Conservation (phyloP, 2,329 filamentous ascomycete genomes). For the Ambrosiella beaveri region DNA sequence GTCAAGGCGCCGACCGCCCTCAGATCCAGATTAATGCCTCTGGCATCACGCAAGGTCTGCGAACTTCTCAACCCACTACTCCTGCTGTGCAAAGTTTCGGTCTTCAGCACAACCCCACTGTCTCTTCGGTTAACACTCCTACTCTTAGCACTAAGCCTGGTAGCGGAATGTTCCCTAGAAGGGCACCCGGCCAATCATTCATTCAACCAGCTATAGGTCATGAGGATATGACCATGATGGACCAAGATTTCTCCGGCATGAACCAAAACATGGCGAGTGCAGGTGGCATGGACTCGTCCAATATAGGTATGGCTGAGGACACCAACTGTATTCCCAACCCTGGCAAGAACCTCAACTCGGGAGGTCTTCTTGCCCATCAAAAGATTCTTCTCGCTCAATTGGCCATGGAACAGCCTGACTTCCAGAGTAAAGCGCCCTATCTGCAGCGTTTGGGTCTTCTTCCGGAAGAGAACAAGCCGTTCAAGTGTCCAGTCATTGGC, state of each 20-base stretch:
- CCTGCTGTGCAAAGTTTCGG: conserved; percentile 61
- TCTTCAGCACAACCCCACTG: conserved; percentile 83
- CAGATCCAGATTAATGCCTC: conserved; percentile 70
- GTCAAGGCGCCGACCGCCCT: conserved; percentile 42
- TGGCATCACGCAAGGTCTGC: conserved; percentile 57
- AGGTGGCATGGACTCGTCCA: conserved; percentile 16
- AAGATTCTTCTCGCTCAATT: conserved; percentile 51
- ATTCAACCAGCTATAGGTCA: conserved; percentile 20
- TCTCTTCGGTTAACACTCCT: conserved; percentile 92
- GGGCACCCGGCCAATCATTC: conserved; percentile 18
- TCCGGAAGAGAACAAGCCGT: conserved; percentile 90
- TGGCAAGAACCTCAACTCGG: conserved; percentile 53
- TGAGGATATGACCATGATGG: conserved; percentile 34
- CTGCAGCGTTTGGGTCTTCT: conserved; percentile 41
- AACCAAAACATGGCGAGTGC: conserved; percentile 32
- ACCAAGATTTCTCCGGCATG: conserved; percentile 53
- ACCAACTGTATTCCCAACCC: conserved; percentile 72
- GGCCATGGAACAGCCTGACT: conserved; percentile 58
- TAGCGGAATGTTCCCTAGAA: conserved; percentile 43
- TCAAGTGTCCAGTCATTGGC: conserved; percentile 92
- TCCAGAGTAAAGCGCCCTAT: conserved; percentile 43
- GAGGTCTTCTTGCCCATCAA: conserved; percentile 35
- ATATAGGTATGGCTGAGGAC: conserved; percentile 19
- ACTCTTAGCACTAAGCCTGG: conserved; percentile 66
- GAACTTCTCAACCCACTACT: conserved; percentile 72